These are phyloP conservation scores for Prunus mume DNA, from an alignment of 306 rosid species.

Conservation along the genomic window DNA sequence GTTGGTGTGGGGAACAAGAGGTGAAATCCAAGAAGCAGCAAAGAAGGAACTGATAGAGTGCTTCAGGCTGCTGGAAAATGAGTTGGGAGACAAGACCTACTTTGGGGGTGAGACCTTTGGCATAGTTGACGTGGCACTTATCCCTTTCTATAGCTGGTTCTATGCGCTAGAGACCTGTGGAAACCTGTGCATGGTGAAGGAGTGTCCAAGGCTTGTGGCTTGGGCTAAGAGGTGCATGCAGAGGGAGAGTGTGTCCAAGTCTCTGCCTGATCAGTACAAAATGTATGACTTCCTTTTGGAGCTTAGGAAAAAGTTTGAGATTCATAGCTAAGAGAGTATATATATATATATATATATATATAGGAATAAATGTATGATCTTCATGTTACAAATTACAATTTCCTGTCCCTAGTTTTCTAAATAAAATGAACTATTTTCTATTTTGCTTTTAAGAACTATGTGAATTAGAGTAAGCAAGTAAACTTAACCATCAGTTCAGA, in stretches of 20 bases:
- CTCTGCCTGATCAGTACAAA: slow-evolving; percentile 14
- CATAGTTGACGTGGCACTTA: slow-evolving; percentile 24
- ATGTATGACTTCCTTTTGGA: neutral
- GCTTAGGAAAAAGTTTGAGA: neutral
- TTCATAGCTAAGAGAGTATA: neutral
- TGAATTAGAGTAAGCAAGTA: too few species aligned
- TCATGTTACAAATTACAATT: too few species aligned
- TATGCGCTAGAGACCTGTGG: slow-evolving; percentile 7
- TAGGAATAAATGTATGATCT: too few species aligned
- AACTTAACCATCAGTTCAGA: too few species aligned
- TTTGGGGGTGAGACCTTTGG: slow-evolving; percentile 26
- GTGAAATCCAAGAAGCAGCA: slow-evolving; percentile 25
- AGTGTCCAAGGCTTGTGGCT: slow-evolving; percentile 20
- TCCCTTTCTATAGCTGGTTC: slow-evolving; percentile 22
- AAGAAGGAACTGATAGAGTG: slow-evolving; percentile 13
- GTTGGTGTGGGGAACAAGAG: slow-evolving; percentile 22
- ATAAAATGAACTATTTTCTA: too few species aligned
- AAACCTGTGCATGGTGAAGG: slow-evolving; percentile 9
- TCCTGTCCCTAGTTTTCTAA: too few species aligned
- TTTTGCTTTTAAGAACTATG: neutral
- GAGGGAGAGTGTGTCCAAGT: slow-evolving; percentile 24
- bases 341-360: too few species aligned
- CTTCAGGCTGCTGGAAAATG: slow-evolving; percentile 20
- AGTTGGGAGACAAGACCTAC: slow-evolving; percentile 31
- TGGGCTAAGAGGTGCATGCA: slow-evolving; percentile 28